phyloP scores from a whole-genome alignment of 139 green algal species.

The Chlamydomonas asymmetrica region DNA sequence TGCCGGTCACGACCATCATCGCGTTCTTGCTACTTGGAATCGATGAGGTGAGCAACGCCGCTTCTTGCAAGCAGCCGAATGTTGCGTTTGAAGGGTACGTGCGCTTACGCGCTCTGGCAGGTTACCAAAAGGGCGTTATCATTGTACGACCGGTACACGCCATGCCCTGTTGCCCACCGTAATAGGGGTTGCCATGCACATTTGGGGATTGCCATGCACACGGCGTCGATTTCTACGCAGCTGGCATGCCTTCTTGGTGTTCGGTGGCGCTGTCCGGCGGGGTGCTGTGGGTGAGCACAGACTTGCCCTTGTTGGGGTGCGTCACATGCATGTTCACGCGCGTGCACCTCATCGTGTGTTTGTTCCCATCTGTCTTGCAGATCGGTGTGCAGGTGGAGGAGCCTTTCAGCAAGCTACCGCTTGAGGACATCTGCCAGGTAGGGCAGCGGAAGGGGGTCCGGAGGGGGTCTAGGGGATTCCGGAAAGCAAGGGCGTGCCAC shows the following conservation, averaged over 20 bases:
- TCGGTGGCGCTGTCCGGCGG: background rate
- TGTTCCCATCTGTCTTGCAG: background rate
- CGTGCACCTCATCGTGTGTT: background rate
- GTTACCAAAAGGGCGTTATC: background rate
- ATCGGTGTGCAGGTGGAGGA: conserved; percentile 63
- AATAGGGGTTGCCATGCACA: background rate
- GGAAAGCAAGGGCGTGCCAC: too few relatives aligned
- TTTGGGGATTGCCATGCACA: too few relatives aligned
- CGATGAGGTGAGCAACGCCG: conserved; percentile 4
- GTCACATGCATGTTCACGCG: background rate
- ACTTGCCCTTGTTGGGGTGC: background rate
- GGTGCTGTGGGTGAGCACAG: background rate
- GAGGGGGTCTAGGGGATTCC: too few relatives aligned
- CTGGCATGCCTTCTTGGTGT: background rate
- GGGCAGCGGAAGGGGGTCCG: too few relatives aligned
- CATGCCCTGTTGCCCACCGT: background rate
- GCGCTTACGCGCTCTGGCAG: too few relatives aligned
- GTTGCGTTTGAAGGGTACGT: background rate
- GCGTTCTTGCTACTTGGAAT: conserved; percentile 29
- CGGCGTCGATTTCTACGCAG: too few relatives aligned
- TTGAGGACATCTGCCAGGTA: conserved; percentile 40
- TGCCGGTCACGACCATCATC: conserved; percentile 1
- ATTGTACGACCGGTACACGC: background rate
- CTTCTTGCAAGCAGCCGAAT: background rate
- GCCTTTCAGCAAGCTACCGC: conserved; percentile 50